Base-by-base conservation (phyloP, 768 basidiomycete species). In the Agrocybe praecox region DNA sequence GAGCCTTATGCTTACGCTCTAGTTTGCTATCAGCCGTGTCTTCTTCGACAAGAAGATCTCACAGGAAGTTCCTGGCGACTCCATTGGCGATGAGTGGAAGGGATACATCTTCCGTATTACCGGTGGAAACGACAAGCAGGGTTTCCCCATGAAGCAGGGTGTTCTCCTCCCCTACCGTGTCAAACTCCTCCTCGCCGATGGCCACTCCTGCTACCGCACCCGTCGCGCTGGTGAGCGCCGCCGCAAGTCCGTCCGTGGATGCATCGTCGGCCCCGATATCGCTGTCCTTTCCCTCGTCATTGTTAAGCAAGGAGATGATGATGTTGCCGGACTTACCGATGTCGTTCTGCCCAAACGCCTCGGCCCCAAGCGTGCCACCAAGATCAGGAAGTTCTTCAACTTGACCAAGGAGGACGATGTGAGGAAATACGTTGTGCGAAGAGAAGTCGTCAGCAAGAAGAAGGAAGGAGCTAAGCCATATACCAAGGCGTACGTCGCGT, bases 81-180 rank as follows among this genome's bases (percentile, higher is more conserved):
- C 88, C 53, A 76, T 98, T 65, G 94, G 96, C 66, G 91, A 96
- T 72, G 96, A 98, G 81, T 98, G 87, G 85, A 93, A 92, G 74
- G 96, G 96, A 56, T 98, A 97, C 80, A 78, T 98, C 73, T 86
- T 97, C 83, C 89, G 94, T 68, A 92, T 99, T 80, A 96, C 93
- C 26, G 96, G 96, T 67, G 94, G 96, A 62, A 98, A 98, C 83
- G 95, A 98, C 87, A 94, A 94, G 80, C 93, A 96, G 74, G 94
- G 95, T 70, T 96, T 97, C 85, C 94, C 95, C 47, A 97, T 98
- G 94, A 98, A 98, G 79, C 96, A 99, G 80, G 96, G 96, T 80
- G 92, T 98, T 64, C 90, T 98, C 59, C 85, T 96, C 68, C 93
- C 93, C 57, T 72, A 93, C 80, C 95, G 96, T 85, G 93, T 96